Conservation (phyloP, 176 grass and related monocot species). For the Saccharum spontaneum region DNA sequence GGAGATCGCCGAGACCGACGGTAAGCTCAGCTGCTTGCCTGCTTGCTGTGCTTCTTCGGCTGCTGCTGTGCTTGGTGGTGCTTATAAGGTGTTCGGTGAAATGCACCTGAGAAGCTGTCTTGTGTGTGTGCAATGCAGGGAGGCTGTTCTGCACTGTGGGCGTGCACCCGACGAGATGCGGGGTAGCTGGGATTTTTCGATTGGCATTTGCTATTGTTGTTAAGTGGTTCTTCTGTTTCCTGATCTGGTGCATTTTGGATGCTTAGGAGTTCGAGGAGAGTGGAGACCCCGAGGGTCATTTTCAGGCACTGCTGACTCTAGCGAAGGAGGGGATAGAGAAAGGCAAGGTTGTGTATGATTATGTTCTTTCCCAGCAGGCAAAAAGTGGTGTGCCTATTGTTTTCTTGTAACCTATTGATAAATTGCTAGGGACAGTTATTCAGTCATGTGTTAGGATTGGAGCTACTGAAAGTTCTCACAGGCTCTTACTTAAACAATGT, state of each 20-base stretch:
- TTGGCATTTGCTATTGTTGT: not conserved
- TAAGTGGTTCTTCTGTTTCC: constrained; percentile 4
- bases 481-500: not conserved
- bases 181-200: constrained; percentile 41
- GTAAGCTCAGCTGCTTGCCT: constrained; percentile 32
- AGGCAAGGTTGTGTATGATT: constrained; percentile 65
- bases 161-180: constrained; percentile 93
- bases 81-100: constrained; percentile 49
- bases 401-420: constrained; percentile 1
- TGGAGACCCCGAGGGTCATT: constrained; percentile 82
- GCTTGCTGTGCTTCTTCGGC: not conserved
- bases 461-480: not conserved
- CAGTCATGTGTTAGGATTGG: not conserved
- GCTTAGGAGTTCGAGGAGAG: constrained; percentile 92
- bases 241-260: constrained; percentile 15
- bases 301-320: constrained; percentile 70
- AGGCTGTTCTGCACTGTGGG: constrained; percentile 91
- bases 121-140: constrained; percentile 46
- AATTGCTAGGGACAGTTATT: not conserved
- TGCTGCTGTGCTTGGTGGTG: not conserved
- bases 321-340: constrained; percentile 73
- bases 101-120: constrained; percentile 33
- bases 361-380: not conserved
- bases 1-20: constrained; percentile 82
- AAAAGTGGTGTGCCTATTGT: not conserved